A percentile compares a stretch with the other conserved stretches of the same genome.
Conservation (phyloP, 2,329 filamentous ascomycete genomes). For the Thelonectria blattea region DNA sequence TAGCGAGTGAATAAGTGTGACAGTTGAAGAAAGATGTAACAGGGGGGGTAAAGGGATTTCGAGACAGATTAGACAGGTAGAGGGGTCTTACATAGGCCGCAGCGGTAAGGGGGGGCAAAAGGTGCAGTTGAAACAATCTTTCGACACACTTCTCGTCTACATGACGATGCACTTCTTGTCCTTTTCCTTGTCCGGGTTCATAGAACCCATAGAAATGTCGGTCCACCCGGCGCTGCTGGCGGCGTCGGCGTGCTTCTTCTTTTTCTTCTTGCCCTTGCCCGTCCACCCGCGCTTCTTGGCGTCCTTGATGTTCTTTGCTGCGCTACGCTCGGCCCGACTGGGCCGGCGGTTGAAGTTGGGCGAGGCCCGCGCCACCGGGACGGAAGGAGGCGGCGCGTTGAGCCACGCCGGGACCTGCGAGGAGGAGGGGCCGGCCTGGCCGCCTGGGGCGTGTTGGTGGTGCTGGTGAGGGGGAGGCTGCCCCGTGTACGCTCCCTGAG, state of each 20-base stretch:
- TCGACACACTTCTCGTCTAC: constrained; percentile 43
- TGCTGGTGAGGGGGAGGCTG: not conserved
- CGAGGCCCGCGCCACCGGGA: constrained; percentile 44
- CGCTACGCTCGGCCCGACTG: constrained; percentile 65
- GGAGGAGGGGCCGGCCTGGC: too few relatives aligned
- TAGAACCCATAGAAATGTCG: constrained; percentile 49
- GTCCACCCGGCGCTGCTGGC: constrained; percentile 59
- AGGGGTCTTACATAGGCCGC: constrained; percentile 9
- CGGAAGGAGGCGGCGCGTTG: constrained; percentile 44
- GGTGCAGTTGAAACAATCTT: constrained; percentile 14
- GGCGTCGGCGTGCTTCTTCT: constrained; percentile 46
- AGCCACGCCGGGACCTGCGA: constrained; percentile 44
- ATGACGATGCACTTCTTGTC: constrained; percentile 60
- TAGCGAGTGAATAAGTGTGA: constrained; percentile 24
- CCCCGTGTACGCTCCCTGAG: constrained; percentile 23
- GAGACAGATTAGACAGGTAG: constrained; percentile 18
- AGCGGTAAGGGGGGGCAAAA: constrained; percentile 27
- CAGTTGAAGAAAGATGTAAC: constrained; percentile 8
- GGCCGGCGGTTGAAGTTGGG: constrained; percentile 54
- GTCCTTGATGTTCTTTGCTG: constrained; percentile 67
- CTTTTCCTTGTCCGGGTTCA: constrained; percentile 48
- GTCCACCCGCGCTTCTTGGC: constrained; percentile 65
- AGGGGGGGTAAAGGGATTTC: not conserved
- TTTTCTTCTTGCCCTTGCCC: constrained; percentile 48
- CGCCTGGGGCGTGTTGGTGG: constrained; percentile 8